A percentile compares a stretch with the other conserved stretches of the same genome.
phyloP scores from a whole-genome alignment of 345 rosid species.

The Rhizophora mangle region DNA sequence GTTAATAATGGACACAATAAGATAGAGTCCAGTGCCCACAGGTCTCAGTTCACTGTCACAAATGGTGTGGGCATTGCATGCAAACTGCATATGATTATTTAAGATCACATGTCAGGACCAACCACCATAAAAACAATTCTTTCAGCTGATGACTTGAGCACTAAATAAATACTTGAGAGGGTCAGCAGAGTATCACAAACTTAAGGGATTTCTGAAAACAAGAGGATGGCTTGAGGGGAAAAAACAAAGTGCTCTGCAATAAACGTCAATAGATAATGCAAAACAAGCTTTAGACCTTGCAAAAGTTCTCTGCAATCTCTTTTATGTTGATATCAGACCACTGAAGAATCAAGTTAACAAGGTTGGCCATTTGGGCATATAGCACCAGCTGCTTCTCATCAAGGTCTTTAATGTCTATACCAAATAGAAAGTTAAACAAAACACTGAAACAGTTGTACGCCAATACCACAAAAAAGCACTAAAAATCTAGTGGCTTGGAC shows the following conservation, averaged over 20 bases:
- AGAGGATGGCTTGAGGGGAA: no score
- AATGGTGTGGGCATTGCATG: conserved; percentile 95
- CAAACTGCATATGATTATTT: conserved; percentile 54
- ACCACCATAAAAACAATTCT: conserved; percentile 3
- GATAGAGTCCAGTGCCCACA: conserved; percentile 82
- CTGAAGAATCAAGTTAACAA: conserved; percentile 71
- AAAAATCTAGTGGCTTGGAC: conserved; percentile 8
- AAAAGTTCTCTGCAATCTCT: conserved; percentile 78
- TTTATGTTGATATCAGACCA: conserved; percentile 59
- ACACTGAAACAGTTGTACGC: conserved; percentile 11
- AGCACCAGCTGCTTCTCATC: conserved; percentile 81
- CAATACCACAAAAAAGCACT: not conserved
- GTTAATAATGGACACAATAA: conserved; percentile 79
- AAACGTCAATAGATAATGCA: no score
- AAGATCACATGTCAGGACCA: conserved; percentile 15
- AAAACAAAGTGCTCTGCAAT: no score
- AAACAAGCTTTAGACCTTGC: conserved; percentile 55
- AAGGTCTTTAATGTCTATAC: conserved; percentile 64
- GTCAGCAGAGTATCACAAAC: no score
- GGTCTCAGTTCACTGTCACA: conserved; percentile 93
- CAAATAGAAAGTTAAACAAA: conserved; percentile 43
- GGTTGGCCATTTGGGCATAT: conserved; percentile 96
- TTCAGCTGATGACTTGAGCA: conserved; percentile 3
- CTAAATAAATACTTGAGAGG: not conserved
- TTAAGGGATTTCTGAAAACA: no score